phyloP scores from a whole-genome alignment of 1,139 yeast species.

The Debaryomycetaceae sp. region DNA sequence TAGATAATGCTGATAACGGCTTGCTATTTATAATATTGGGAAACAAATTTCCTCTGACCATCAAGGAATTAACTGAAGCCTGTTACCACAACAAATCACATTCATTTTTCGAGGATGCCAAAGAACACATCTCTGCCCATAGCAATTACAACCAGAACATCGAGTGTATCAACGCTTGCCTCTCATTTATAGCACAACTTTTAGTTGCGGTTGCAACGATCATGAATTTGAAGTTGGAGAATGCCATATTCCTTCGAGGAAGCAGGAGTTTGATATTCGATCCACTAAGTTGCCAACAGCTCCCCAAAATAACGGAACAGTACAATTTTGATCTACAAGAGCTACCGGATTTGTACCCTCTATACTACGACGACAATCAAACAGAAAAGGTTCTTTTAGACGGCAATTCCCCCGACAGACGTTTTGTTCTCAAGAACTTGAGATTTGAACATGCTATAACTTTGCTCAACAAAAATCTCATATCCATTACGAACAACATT shows the following conservation, averaged over 20 bases:
- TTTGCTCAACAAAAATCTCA: constrained; percentile 31
- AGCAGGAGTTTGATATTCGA: constrained; percentile 25
- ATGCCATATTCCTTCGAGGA: constrained; percentile 24
- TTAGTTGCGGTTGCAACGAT: constrained; percentile 21
- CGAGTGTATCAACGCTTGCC: constrained; percentile 29
- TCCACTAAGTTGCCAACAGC: constrained; percentile 9
- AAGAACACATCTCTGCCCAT: not conserved
- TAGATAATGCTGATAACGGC: constrained; percentile 21
- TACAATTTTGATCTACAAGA: not conserved
- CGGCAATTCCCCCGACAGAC: constrained; percentile 7
- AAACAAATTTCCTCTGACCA: constrained; percentile 33
- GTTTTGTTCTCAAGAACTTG: constrained; percentile 17
- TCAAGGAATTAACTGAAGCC: constrained; percentile 24
- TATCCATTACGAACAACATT: constrained; percentile 22
- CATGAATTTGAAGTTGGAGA: constrained; percentile 24
- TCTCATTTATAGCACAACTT: constrained; percentile 29
- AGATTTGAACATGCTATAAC: constrained; percentile 33
- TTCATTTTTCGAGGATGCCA: constrained; percentile 7
- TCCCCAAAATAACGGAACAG: not conserved
- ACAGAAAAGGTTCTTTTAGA: constrained; percentile 18
- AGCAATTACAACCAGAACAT: constrained; percentile 13
- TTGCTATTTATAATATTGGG: constrained; percentile 32
- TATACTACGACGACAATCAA: constrained; percentile 23
- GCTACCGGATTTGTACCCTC: constrained; percentile 15
- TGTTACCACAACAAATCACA: constrained; percentile 24